Evolutionary conservation across 2,329 filamentous ascomycete genomes (phyloP), one percentile per base, ranked within the genome.

Genomic region (Claviceps pusilla): DNA sequence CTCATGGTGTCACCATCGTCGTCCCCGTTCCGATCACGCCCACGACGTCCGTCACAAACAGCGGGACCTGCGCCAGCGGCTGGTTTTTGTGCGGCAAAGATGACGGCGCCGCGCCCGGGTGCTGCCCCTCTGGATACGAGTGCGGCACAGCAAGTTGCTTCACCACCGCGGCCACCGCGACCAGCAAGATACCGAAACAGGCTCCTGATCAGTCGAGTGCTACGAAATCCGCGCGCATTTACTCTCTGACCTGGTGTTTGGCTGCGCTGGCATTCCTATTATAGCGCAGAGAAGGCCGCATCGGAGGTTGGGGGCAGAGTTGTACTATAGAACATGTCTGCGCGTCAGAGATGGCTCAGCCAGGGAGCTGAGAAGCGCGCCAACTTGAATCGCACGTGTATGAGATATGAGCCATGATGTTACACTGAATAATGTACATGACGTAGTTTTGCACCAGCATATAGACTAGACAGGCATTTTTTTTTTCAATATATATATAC

Each of bases 71-170:
- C 64, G 88, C 89, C 0, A 73, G 66, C 50, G 89, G 89, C 4
- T 97, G 91, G 91, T 85, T 80, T 59, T 59, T 96, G 76, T 78
- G 82, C 74, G 61, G 79, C 67, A 54, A 73, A 12, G 71, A 70
- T 3, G 76, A 69, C 0, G 77, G 78, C n/a, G 72, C 77, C 0
- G 80, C 84, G 0, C 82, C 89, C 0, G 89, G 89, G 7, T 97
- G 91, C 67, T 97, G 91, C 73, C 89, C 89, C 0, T 76, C 70
- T 46, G 87, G 87, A 2, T 95, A 84, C 66, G 68, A 68, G 3
- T 95, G 89, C 68, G 89, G 86, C 1, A 75, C 76, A 24, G 78
- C 77, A 28, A 89, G 83, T 65, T 94, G 88, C 69, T 83, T 82
- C 35, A 76, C 80, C 5, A 66, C 65, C 43, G 72, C 70, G 50